phyloP scores from a whole-genome alignment of 2,329 filamentous ascomycete genomes.

The Penicillium capsulatum region DNA sequence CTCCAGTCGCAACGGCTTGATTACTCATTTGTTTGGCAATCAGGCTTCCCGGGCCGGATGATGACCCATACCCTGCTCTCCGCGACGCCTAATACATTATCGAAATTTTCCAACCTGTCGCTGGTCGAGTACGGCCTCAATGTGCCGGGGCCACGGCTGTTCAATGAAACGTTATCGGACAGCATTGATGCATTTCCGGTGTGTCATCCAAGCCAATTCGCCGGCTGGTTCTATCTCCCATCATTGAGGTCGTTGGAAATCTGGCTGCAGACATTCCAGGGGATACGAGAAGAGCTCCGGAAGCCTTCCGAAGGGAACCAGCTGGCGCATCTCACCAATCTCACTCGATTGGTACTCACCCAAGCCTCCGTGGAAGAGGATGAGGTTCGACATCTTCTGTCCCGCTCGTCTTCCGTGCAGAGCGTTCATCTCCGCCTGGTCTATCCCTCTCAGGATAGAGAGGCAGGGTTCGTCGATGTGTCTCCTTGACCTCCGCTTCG shows the following conservation, averaged over 20 bases:
- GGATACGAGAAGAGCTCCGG: no score
- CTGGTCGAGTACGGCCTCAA: conserved; percentile 9
- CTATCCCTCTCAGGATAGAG: no score
- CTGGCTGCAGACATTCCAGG: conserved; percentile 6
- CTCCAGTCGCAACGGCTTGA: conserved; percentile 7
- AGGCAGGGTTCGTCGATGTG: no score
- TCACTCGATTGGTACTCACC: no score
- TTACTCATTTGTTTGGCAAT: conserved; percentile 13
- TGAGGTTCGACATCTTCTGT: no score
- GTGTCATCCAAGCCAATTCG: conserved; percentile 8
- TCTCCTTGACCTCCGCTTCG: no score
- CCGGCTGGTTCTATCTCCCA: conserved; percentile 10
- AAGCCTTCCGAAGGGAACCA: no score
- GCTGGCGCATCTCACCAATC: no score
- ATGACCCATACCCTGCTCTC: conserved; percentile 8
- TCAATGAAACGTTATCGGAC: background rate
- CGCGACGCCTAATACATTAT: conserved; percentile 1
- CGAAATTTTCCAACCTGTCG: conserved; percentile 4
- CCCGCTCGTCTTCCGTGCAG: no score
- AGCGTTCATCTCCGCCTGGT: no score
- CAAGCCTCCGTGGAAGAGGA: no score
- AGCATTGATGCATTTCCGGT: conserved; percentile 4
- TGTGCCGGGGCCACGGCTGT: conserved; percentile 1
- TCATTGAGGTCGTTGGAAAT: conserved; percentile 8
- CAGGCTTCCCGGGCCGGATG: conserved; percentile 10